These are phyloP conservation scores for Diaporthe velutina DNA, from an alignment of 2,329 filamentous ascomycete genomes.

Conservation along the genomic window DNA sequence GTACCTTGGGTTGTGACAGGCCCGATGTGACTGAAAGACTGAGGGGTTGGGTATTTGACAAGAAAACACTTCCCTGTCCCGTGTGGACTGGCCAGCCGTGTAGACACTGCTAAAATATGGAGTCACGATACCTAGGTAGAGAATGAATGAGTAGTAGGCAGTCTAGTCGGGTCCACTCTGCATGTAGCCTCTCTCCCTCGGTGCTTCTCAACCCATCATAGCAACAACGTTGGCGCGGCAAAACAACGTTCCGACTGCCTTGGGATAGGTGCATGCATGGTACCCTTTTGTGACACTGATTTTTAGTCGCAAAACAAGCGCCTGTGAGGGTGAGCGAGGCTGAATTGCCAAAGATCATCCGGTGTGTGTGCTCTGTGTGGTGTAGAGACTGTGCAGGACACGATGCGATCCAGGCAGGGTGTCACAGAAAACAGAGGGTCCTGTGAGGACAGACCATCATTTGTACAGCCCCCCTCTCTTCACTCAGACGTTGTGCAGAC, in stretches of 20 bases:
- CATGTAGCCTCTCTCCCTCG: background rate
- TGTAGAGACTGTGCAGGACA: background rate
- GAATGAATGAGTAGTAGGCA: background rate
- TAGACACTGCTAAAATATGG: background rate
- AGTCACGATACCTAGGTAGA: no score
- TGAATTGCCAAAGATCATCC: background rate
- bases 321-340: background rate
- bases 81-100: background rate
- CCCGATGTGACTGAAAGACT: constrained; percentile 2
- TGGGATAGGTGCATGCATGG: background rate
- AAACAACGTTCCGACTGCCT: constrained; percentile 12
- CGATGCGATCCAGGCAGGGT: background rate
- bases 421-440: background rate
- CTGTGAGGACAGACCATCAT: background rate
- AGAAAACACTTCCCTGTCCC: background rate
- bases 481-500: background rate
- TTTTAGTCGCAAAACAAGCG: background rate
- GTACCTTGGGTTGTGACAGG: background rate
- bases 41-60: background rate
- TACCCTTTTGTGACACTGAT: background rate
- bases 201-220: constrained; percentile 12
- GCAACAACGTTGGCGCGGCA: background rate
- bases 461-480: background rate
- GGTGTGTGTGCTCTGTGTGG: background rate
- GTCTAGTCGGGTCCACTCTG: background rate